Evolutionary conservation across 2,329 filamentous ascomycete genomes (phyloP).

Genomic region (Scytalidium lignicola): DNA sequence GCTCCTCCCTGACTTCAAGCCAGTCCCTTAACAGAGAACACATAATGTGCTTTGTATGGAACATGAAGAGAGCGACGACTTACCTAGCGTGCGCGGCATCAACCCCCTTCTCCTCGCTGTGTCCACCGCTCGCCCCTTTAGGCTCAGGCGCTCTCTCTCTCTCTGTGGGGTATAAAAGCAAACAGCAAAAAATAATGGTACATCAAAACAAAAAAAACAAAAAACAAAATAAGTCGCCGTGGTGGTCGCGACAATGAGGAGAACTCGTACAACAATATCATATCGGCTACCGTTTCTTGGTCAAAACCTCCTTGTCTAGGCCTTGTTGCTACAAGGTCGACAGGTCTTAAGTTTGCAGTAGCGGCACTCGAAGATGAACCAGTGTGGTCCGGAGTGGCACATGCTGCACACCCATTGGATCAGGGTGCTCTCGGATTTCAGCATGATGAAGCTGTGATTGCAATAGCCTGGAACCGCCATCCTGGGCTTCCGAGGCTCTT

Average conservation of each 20-base stretch:
- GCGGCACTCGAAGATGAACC: conserved; percentile 64
- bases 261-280: neutral
- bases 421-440: conserved; percentile 62
- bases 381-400: conserved; percentile 60
- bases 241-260: neutral
- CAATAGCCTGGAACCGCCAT: conserved; percentile 55
- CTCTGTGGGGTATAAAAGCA: too few species aligned
- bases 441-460: conserved; percentile 57
- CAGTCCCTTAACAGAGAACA: too few species aligned
- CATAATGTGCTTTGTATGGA: too few species aligned
- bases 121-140: too few species aligned
- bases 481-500: conserved; percentile 9
- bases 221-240: too few species aligned
- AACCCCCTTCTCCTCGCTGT: too few species aligned
- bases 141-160: too few species aligned
- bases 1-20: too few species aligned
- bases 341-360: conserved; percentile 65
- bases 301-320: conserved; percentile 4
- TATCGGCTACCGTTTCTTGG: neutral
- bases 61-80: too few species aligned
- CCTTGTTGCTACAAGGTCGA: conserved; percentile 42
- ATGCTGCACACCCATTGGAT: conserved; percentile 62
- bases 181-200: too few species aligned
- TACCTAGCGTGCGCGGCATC: too few species aligned
- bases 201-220: too few species aligned